Conservation (phyloP, 768 basidiomycete genomes). For the Galerina marginata region DNA sequence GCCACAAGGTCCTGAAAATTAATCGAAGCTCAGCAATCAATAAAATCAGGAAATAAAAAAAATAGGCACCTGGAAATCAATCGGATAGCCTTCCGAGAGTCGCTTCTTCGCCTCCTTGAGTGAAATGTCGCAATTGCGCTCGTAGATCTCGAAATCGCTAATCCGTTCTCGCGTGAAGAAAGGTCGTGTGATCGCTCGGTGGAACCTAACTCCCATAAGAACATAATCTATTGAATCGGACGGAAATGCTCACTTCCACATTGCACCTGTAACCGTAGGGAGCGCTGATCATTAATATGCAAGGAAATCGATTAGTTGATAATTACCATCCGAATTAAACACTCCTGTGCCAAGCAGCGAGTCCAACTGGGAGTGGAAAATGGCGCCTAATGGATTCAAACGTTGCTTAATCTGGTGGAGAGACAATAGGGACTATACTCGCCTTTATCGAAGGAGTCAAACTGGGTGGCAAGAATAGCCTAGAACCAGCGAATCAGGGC, state of each 20-base stretch:
- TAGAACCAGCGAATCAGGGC: constrained; percentile 9
- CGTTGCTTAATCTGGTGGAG: too few species aligned
- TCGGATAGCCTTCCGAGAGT: constrained; percentile 47
- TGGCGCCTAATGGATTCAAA: constrained; percentile 25
- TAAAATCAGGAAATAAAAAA: not conserved
- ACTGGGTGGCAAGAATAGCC: constrained; percentile 55
- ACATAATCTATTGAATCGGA: not conserved
- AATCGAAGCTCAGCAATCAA: not conserved
- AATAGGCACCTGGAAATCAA: constrained; percentile 59
- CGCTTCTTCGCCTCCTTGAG: constrained; percentile 49
- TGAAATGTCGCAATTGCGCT: constrained; percentile 52
- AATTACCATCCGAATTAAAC: constrained; percentile 63
- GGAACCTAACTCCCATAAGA: constrained; percentile 41
- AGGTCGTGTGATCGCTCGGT: constrained; percentile 68
- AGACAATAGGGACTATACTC: not conserved
- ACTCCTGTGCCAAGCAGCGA: constrained; percentile 60
- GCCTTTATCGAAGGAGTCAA: constrained; percentile 54
- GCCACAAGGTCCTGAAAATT: constrained; percentile 43
- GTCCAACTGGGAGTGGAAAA: constrained; percentile 31
- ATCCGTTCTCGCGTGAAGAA: constrained; percentile 69
- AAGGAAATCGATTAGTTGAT: not conserved
- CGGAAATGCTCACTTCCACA: constrained; percentile 61
- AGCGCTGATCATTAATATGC: not conserved
- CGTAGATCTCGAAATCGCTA: constrained; percentile 64
- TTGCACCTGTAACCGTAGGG: constrained; percentile 45